phyloP scores from a whole-genome alignment of 2,329 filamentous ascomycete genomes.

The Xylariaceae sp. region DNA sequence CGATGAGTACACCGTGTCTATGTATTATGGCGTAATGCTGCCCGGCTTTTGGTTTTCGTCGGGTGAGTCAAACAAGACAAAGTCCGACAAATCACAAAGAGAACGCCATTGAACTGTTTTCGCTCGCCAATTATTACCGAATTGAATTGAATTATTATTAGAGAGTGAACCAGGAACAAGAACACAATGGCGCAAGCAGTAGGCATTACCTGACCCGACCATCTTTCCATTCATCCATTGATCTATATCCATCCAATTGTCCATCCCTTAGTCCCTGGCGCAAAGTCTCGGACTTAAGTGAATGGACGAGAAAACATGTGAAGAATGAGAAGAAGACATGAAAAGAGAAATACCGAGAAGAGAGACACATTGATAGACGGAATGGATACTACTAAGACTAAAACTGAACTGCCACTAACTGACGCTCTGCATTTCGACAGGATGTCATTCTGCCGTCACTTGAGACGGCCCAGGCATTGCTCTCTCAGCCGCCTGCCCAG shows the following conservation, averaged over 20 bases:
- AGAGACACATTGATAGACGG: background rate
- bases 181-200: constrained; percentile 21
- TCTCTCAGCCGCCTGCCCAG: constrained; percentile 34
- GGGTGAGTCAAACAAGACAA: constrained; percentile 11
- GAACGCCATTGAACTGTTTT: background rate
- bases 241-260: background rate
- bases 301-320: background rate
- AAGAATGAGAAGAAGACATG: background rate
- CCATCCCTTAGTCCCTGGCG: background rate
- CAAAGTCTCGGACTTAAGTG: background rate
- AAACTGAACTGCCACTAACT: background rate
- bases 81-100: constrained; percentile 6
- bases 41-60: background rate
- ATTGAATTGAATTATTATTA: background rate
- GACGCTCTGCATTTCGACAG: constrained; percentile 24
- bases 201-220: constrained; percentile 10
- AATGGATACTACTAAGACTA: background rate
- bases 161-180: background rate
- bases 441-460: constrained; percentile 42
- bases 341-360: background rate
- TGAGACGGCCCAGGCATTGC: constrained; percentile 41
- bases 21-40: background rate
- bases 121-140: background rate
- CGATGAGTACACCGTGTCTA: background rate
- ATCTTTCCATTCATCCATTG: background rate